Base-by-base conservation (phyloP, 768 basidiomycete species). In the Tulasnella sp. region DNA sequence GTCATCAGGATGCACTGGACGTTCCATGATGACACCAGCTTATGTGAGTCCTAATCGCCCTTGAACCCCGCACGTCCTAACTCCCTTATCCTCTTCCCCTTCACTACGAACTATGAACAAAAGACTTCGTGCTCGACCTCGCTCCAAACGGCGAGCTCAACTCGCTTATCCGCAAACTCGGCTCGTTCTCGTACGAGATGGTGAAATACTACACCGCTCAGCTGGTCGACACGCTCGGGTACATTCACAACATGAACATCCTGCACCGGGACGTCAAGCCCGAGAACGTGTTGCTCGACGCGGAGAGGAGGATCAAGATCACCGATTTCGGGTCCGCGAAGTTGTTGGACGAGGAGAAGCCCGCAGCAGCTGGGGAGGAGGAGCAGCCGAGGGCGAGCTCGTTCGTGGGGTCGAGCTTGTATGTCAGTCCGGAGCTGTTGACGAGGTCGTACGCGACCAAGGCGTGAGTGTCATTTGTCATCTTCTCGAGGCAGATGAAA, bases 251-350 rank as follows among this genome's bases (percentile, higher is more conserved):
- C 68, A 90, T 90, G 76, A 91, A 91, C 5, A 89, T 99, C 68
- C 89, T 95, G 62, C 97, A 99, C 78, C 89, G 96, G 71, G 90
- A 92, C 78, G 83, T 92, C 37, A 92, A 92, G 78, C 91, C 91
- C 11, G 91, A 91, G 80, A 98, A 98, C 78, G 83, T 98, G 36
- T 84, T 99, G 9, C 84, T 99, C n/a, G 94, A 96, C 76, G 86
- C 86, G 40, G 85, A 88, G 17, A 91, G 89, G 81, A 88, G 94
- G 69, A 87, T 97, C 78, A 96, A 94, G 80, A 86, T 99, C n/a
- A 92, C 94, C 17, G 97, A 99, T 79, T 98, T 98, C 80, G 97
- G 97, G 6, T 95, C 94, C 4, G 94, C 94, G 22, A 91, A 91
- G 80, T 72, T 82, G 9, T 32, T 80, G 29, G 75, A 76, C 39